Evolutionary conservation across 768 basidiomycete genomes (phyloP), one percentile per base, ranked within the genome.

Genomic region (Kondoa malvinella): DNA sequence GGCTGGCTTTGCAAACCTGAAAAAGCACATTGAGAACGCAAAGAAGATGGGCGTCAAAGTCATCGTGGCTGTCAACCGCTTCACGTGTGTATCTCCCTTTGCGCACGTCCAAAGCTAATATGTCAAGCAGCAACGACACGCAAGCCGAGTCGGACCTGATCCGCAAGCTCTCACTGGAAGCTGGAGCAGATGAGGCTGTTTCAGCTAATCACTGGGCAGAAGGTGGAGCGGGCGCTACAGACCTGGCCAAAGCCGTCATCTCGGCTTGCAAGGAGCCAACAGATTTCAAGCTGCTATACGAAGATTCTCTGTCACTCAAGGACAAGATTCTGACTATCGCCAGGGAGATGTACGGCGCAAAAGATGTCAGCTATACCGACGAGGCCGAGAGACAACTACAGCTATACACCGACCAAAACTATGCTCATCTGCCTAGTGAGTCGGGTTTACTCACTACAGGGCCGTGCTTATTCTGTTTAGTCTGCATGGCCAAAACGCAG

Each of bases 151-250:
- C 95, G 56, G 84, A 84, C 65, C 84, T 96, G 66, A 82, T 99
- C 58, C 86, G 86, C 65, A 81, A 86, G 72, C 82, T 87, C 75
- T 83, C 92, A 15, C 81, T 92, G 34, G 82, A 82, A 59, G 88
- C 85, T 4, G 94, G 94, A 56, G 94, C 94, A 25, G 90, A 99
- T 77, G 89, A 87, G 65, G 94, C 94, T 34, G 86, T 97, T 1
- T 86, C 95, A 70, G 90, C 88, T 78, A 94, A 87, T 80, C 95
- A 97, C 80, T 99, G 95, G 94, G 94, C 92, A 25, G 81, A 90
- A 73, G 95, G 94, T 73, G 94, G 94, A 59, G 83, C 84, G 56
- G 94, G 95, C 66, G 94, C 94, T 59, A 82, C 85, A 68, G 85
- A 84, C 31, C 84, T 99, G 69, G 94, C 94, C 17, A 86, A 96